These are phyloP conservation scores for Hanseniaspora vineae DNA, from an alignment of 805 yeast genomes.

Conservation along the genomic window DNA sequence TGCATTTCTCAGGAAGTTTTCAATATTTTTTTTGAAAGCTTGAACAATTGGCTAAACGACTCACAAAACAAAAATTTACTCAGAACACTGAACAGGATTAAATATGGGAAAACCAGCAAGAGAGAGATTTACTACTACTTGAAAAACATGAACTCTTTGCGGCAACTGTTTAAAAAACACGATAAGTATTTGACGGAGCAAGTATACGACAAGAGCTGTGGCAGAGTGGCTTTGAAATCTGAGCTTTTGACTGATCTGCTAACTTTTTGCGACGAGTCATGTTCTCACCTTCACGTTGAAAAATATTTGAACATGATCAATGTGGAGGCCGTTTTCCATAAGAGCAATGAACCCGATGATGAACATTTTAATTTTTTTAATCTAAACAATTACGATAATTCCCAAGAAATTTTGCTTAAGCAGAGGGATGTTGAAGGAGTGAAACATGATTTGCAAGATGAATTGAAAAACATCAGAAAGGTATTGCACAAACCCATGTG, in stretches of 20 bases:
- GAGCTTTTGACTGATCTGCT: slow-evolving; percentile 28
- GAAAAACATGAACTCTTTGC: slow-evolving; percentile 29
- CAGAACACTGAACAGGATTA: slow-evolving; percentile 41
- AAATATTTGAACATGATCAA: slow-evolving; percentile 38
- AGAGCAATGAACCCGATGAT: slow-evolving; percentile 31
- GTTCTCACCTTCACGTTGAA: slow-evolving; percentile 22
- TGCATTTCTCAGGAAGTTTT: slow-evolving; percentile 29
- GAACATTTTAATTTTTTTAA: slow-evolving; percentile 34
- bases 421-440: slow-evolving; percentile 29
- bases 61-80: slow-evolving; percentile 41
- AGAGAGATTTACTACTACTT: slow-evolving; percentile 47
- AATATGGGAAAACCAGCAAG: slow-evolving; percentile 45
- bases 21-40: slow-evolving; percentile 25
- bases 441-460: slow-evolving; percentile 36
- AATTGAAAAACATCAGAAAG: slow-evolving; percentile 34
- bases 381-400: slow-evolving; percentile 23
- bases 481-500: slow-evolving; percentile 44
- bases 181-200: slow-evolving; percentile 18
- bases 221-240: slow-evolving; percentile 14
- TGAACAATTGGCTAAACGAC: slow-evolving; percentile 23
- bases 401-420: slow-evolving; percentile 29
- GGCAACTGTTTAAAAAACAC: slow-evolving; percentile 21
- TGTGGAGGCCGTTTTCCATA: slow-evolving; percentile 31
- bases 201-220: slow-evolving; percentile 10
- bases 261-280: slow-evolving; percentile 23